Percentiles rank a stretch among this genome's conserved stretches.
These are phyloP conservation scores for Rhizopogon vinicolor DNA, from an alignment of 768 basidiomycete genomes.

Conservation along the genomic window DNA sequence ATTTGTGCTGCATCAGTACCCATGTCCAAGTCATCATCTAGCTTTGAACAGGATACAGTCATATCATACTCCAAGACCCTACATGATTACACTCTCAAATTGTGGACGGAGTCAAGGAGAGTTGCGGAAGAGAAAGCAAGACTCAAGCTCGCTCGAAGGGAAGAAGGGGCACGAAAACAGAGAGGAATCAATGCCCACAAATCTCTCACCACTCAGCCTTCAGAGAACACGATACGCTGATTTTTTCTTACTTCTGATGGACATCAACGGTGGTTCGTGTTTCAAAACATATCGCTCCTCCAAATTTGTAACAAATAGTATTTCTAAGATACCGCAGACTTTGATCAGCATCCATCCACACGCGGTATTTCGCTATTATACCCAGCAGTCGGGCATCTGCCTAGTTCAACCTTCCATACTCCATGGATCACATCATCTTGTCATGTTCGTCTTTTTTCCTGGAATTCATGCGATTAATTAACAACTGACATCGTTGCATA, in stretches of 20 bases:
- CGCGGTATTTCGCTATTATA: no score
- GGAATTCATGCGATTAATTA: background rate
- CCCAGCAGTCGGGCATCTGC: background rate
- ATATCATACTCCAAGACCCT: conserved; percentile 58
- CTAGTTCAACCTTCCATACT: background rate
- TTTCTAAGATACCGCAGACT: background rate
- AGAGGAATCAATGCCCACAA: conserved; percentile 12
- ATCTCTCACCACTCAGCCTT: conserved; percentile 1
- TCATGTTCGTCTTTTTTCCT: background rate
- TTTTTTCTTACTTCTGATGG: background rate
- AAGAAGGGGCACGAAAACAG: conserved; percentile 21
- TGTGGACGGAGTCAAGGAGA: conserved; percentile 65
- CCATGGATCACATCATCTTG: background rate
- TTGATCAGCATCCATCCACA: background rate
- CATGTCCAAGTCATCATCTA: conserved; percentile 4
- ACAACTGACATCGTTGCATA: background rate
- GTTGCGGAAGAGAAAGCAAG: conserved; percentile 48
- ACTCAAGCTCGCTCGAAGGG: conserved; percentile 22
- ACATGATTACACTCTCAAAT: conserved; percentile 60
- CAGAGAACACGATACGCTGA: background rate
- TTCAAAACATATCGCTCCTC: background rate
- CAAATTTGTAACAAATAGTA: background rate
- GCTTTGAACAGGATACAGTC: conserved; percentile 30
- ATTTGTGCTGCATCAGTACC: conserved; percentile 4
- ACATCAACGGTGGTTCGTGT: background rate